Conservation (phyloP, 2,329 filamentous ascomycete species). For the Ophiostoma sp. region DNA sequence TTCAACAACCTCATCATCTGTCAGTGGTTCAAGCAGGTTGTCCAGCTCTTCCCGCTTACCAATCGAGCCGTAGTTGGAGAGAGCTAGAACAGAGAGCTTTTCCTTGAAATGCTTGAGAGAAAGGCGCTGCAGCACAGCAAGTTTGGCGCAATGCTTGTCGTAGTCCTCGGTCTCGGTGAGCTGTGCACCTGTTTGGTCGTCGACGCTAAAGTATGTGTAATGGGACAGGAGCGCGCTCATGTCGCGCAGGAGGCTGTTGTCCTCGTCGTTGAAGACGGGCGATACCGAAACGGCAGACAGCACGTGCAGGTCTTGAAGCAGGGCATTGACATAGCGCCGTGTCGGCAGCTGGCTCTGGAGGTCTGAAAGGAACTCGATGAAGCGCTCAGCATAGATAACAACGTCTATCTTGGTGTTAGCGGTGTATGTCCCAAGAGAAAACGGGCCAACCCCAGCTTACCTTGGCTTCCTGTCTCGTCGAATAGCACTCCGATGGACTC, state of each 20-base stretch:
- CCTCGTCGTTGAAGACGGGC: slow-evolving; percentile 67
- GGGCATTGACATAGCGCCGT: slow-evolving; percentile 82
- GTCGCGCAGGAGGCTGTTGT: slow-evolving; percentile 73
- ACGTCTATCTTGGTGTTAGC: slow-evolving; percentile 43
- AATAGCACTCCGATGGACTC: slow-evolving; percentile 77
- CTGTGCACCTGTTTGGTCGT: slow-evolving; percentile 82
- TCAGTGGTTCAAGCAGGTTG: slow-evolving; percentile 64
- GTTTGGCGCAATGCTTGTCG: slow-evolving; percentile 67
- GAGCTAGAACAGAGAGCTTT: slow-evolving; percentile 81
- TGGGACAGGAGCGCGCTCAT: slow-evolving; percentile 75
- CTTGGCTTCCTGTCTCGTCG: slow-evolving; percentile 33
- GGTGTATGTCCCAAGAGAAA: too few species aligned
- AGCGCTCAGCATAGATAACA: slow-evolving; percentile 81
- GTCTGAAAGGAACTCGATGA: slow-evolving; percentile 84
- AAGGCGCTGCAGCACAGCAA: slow-evolving; percentile 74
- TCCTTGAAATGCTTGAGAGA: slow-evolving; percentile 78
- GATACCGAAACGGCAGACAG: slow-evolving; percentile 73
- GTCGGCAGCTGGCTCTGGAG: slow-evolving; percentile 91
- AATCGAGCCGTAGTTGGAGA: slow-evolving; percentile 89
- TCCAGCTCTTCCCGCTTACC: slow-evolving; percentile 74
- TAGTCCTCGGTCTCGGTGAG: slow-evolving; percentile 67
- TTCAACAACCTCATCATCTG: slow-evolving; percentile 65
- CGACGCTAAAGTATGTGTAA: slow-evolving; percentile 82
- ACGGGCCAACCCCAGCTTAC: too few species aligned
- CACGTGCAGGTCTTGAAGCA: slow-evolving; percentile 80